These are phyloP conservation scores for Knufia petricola DNA, from an alignment of 2,329 filamentous ascomycete species.

Conservation along the genomic window DNA sequence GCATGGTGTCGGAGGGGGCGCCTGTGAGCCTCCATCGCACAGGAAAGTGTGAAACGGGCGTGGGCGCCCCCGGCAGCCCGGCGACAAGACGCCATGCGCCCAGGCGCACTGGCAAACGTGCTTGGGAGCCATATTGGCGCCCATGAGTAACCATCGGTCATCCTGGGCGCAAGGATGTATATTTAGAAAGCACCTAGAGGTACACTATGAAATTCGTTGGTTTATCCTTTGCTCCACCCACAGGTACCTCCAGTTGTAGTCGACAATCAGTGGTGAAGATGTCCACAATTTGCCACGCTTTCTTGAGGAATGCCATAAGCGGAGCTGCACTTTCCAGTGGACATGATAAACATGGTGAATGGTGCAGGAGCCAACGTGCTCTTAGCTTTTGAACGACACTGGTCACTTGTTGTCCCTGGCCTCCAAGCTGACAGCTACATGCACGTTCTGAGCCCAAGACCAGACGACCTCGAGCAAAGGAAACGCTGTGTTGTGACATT, in stretches of 20 bases:
- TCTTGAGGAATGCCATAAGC: slow-evolving; percentile 1
- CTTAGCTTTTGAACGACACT: neutral
- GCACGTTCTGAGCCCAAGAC: neutral
- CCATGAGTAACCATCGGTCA: too few species aligned
- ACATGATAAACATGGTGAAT: neutral
- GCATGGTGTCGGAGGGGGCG: too few species aligned
- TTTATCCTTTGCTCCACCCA: slow-evolving; percentile 1
- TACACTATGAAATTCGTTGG: slow-evolving; percentile 1
- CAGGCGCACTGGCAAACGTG: too few species aligned
- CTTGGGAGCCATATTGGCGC: too few species aligned
- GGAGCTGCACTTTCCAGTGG: slow-evolving; percentile 1
- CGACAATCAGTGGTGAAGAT: slow-evolving; percentile 2
- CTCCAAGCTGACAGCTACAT: slow-evolving; percentile 2
- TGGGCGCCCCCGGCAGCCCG: too few species aligned
- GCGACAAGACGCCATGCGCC: too few species aligned
- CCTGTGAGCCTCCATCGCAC: too few species aligned
- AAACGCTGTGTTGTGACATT: too few species aligned
- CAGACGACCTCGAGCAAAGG: too few species aligned
- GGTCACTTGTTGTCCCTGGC: neutral
- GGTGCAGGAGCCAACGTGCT: slow-evolving; percentile 2
- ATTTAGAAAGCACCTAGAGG: neutral
- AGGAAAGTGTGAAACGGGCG: too few species aligned
- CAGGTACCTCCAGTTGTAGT: neutral
- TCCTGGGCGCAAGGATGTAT: too few species aligned
- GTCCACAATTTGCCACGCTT: neutral